A percentile compares a stretch with the other conserved stretches of the same genome.
These are phyloP conservation scores for Trichosporon sp. DNA, from an alignment of 1,284 basidiomycete genomes.

Conservation along the genomic window DNA sequence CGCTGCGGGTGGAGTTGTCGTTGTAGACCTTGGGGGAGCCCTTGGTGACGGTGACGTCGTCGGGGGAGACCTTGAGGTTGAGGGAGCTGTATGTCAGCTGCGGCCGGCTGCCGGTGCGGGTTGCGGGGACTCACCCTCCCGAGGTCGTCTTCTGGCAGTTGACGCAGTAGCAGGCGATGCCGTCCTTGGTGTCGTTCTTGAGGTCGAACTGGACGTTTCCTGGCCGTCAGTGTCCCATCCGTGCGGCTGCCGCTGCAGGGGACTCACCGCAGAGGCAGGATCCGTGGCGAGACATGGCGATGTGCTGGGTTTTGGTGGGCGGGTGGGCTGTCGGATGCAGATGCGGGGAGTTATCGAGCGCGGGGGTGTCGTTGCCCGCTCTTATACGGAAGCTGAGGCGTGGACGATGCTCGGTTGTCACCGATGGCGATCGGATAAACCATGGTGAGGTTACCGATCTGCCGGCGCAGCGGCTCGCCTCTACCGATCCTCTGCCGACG, in stretches of 20 bases:
- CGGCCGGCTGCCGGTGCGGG: too few species aligned
- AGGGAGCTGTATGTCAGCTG: conserved; percentile 13
- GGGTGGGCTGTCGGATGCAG: not conserved
- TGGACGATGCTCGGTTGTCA: not conserved
- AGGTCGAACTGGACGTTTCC: conserved; percentile 13
- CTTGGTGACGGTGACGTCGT: conserved; percentile 12
- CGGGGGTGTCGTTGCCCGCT: not conserved
- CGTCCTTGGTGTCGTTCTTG: conserved; percentile 4
- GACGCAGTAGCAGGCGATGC: conserved; percentile 13
- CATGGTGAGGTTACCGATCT: not conserved
- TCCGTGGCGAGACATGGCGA: conserved; percentile 1
- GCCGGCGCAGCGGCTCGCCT: not conserved
- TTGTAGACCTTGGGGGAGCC: conserved; percentile 13
- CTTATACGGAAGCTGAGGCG: not conserved
- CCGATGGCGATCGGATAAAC: conserved; percentile 3
- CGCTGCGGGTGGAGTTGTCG: conserved; percentile 9
- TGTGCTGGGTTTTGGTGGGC: not conserved
- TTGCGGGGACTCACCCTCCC: not conserved
- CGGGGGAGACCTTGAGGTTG: conserved; percentile 9
- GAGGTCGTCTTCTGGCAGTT: conserved; percentile 13
- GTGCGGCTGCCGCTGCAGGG: not conserved
- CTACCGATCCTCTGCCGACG: not conserved
- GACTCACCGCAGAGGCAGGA: not conserved
- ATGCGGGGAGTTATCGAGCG: not conserved
- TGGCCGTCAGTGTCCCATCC: not conserved